Evolutionary conservation across 78 protist species (phyloP).

Genomic region (Chrysochromulina parva): DNA sequence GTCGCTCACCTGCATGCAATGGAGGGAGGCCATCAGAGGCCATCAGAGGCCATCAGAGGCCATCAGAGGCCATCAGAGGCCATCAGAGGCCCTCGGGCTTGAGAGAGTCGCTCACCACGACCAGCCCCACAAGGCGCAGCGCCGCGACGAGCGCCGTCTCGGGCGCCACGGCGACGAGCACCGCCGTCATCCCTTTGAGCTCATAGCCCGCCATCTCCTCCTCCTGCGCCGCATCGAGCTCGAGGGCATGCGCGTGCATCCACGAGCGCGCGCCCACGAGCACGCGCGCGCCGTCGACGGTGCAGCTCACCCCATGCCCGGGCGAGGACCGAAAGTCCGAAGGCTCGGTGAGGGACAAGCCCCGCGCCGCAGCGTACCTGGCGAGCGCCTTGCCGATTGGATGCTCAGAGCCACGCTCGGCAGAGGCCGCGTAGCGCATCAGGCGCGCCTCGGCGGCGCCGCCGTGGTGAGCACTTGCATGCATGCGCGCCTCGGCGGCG

Average conservation of each 20-base stretch:
- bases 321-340: background rate
- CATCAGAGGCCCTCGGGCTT: constrained; percentile 14
- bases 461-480: background rate
- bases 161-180: constrained; percentile 34
- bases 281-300: background rate
- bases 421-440: background rate
- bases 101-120: background rate
- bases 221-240: background rate
- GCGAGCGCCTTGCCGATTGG: constrained; percentile 82
- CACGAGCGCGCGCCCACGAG: background rate
- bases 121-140: constrained; percentile 3
- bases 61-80: too few relatives aligned
- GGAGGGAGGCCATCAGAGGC: too few relatives aligned
- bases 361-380: constrained; percentile 36
- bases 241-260: background rate
- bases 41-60: too few relatives aligned
- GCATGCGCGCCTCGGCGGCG: too few relatives aligned
- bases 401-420: constrained; percentile 57
- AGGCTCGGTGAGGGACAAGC: background rate
- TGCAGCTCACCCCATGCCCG: background rate
- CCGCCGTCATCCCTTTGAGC: background rate
- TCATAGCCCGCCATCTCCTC: background rate
- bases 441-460: background rate
- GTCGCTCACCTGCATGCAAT: constrained; percentile 35
- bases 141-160: too few relatives aligned